Evolutionary conservation across 257 asterid species (phyloP), one percentile per base, ranked within the genome.

Genomic region (Rauvolfia tetraphylla): DNA sequence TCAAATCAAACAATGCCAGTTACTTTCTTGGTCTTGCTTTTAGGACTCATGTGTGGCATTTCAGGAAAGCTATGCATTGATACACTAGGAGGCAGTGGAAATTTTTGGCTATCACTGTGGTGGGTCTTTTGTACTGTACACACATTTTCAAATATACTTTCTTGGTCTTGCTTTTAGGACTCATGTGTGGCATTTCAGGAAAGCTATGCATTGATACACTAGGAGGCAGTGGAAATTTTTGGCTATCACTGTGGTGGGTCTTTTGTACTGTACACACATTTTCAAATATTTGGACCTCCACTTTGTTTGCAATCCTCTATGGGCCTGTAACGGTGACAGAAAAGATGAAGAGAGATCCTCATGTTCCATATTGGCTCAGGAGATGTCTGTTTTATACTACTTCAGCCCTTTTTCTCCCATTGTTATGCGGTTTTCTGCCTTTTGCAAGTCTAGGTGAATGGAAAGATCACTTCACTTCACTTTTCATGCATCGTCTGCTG

Each of bases 1-100:
- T 82, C 96, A 48, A 85, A 86, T 68, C 96, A 91, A 61, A 74
- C 92, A 31, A 95, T 95, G 99, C 99, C 99, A 0, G 59, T 95
- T 68, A 95, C 99, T 36, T 84, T 90, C 84, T 84, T 90, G 49
- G 83, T 93, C 54, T 57, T 95, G 80, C 83, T 93, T 61, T 65
- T 95, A 69, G 97, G 95, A 54, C 71, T 86, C 23, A 80, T 49
- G 7, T 89, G 97, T 61, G 98, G 99, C 27, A 75, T 80, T 53
- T 91, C 92, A 0, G 99, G 99, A 46, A 95, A 84, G 77, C 85
- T 89, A 58, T 92, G 97, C 88, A 81, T 95, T 46, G 91, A 91
- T 84, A 86, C 97, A 3, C 78, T 95, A 75, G 99, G 98, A 17
- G 97, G 99, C 44, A 87, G 88, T 0, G 98, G 98, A 75, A 69